These are phyloP conservation scores for Cryptococcus sp. DNA, from an alignment of 1,284 basidiomycete genomes.

Conservation along the genomic window DNA sequence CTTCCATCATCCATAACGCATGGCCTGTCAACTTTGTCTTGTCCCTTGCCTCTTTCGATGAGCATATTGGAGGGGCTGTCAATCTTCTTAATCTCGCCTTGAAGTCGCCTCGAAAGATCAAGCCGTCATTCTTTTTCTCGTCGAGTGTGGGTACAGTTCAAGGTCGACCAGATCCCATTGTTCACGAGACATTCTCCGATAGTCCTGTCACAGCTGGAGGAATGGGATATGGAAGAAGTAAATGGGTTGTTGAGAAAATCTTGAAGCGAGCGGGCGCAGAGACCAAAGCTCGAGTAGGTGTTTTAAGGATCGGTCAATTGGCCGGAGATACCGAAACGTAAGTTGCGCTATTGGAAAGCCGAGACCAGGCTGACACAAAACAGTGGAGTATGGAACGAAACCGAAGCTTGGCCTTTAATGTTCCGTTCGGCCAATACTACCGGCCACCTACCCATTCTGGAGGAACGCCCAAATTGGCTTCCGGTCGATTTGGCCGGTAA, in stretches of 20 bases:
- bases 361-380: constrained; percentile 10
- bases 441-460: constrained; percentile 51
- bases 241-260: constrained; percentile 62
- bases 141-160: constrained; percentile 54
- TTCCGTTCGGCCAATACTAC: constrained; percentile 50
- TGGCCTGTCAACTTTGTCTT: constrained; percentile 47
- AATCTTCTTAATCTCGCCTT: constrained; percentile 57
- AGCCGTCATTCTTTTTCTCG: constrained; percentile 56
- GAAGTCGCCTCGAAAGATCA: constrained; percentile 44
- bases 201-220: constrained; percentile 27
- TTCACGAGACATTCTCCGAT: constrained; percentile 29
- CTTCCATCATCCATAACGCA: constrained; percentile 53
- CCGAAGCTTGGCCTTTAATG: constrained; percentile 54
- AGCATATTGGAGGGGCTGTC: constrained; percentile 54
- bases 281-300: constrained; percentile 43
- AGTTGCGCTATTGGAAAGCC: constrained; percentile 8
- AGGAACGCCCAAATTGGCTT: constrained; percentile 56
- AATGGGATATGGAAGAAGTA: constrained; percentile 58
- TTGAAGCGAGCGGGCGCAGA: constrained; percentile 49
- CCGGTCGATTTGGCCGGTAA: constrained; percentile 58
- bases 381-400: constrained; percentile 59
- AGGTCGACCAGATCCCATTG: constrained; percentile 24
- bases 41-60: constrained; percentile 53
- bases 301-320: constrained; percentile 52
- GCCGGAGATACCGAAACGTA: constrained; percentile 53